Base-by-base conservation (phyloP, 129 eudicot species). In the Logfia minima region DNA sequence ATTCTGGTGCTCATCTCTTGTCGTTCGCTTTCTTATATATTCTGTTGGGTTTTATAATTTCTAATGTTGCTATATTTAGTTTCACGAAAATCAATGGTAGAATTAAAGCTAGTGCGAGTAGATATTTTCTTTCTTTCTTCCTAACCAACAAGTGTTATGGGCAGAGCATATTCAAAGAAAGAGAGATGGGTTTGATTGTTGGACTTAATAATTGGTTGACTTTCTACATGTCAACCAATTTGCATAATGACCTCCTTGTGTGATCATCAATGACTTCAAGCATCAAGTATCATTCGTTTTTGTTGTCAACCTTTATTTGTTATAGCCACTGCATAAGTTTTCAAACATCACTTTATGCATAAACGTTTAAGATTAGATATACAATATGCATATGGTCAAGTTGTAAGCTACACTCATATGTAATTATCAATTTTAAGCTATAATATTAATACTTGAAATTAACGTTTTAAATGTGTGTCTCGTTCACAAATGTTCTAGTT, bases 171-270 rank as follows among this genome's bases (percentile, higher is more conserved):
- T 23, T 75, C 43, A 52, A 75, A 43, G 61, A 66, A 75, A 63
- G 31, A 37, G 69, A 37, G 69, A 22, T 23, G 70, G 64, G 35
- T 18, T 63, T 63, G 43, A 63, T 75, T 23, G 61, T 59, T 62
- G 35, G 59, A 43, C 43, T 43, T 31, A 19, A 65, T 6, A 76
- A 51, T 43, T 26, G 73, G 62, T 66, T 34, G 41, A 77, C 17
- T 6, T 52, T 67, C 3, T 55, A 1, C 16, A 23, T 66, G 41
- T 55, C 81, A 77, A 68, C 21, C 59, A 68, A 22, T 55, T 67
- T 77, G 75, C 74, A 55, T 16, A 34, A 17, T 67, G 52, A n/a
- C 66, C 59, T 55, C 75, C 37, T 53, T 77, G n/a, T 77, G 61
- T 66, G 51, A 32, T 21, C 39, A 66, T 21, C 41, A 14, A 51